Conservation (phyloP, 2,329 filamentous ascomycete genomes). For the Orbilia blumenaviensis region DNA sequence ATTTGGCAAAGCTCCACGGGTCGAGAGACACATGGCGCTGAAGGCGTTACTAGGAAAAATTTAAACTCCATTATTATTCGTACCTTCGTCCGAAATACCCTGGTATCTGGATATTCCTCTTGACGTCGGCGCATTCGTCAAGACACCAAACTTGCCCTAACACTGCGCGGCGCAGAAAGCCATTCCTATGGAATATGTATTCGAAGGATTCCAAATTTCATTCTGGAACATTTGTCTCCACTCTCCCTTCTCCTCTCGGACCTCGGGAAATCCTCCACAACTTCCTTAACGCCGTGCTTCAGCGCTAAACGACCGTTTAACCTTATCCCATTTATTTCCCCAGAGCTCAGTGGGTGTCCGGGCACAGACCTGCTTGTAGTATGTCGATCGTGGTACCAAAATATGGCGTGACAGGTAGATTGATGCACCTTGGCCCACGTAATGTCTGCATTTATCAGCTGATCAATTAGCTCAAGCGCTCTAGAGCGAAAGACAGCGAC, state of each 20-base stretch:
- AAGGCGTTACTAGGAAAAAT: not conserved
- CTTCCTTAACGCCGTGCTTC: not conserved
- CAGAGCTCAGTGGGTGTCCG: conserved; percentile 18
- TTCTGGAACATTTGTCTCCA: conserved; percentile 16
- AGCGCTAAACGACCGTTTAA: conserved; percentile 31
- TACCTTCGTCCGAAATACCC: conserved; percentile 29
- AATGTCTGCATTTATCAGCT: conserved; percentile 25
- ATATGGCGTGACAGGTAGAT: conserved; percentile 21
- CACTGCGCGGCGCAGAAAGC: not conserved
- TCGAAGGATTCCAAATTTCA: not conserved
- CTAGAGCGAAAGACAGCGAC: not conserved
- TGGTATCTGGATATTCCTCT: not conserved
- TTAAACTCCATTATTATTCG: not conserved
- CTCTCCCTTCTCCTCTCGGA: conserved; percentile 15
- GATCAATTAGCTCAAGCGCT: conserved; percentile 19
- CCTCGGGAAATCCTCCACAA: conserved; percentile 21
- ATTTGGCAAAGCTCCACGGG: conserved; percentile 31
- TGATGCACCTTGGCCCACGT: conserved; percentile 29
- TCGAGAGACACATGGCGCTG: conserved; percentile 10
- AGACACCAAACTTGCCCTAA: too few species aligned
- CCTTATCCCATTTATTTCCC: conserved; percentile 1
- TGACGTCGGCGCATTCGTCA: not conserved
- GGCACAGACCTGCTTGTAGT: not conserved
- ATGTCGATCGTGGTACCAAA: conserved; percentile 14
- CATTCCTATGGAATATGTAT: not conserved